These are phyloP conservation scores for Halophytophthora polymorphica DNA, from an alignment of 352 stramenopile genomes.

Conservation along the genomic window DNA sequence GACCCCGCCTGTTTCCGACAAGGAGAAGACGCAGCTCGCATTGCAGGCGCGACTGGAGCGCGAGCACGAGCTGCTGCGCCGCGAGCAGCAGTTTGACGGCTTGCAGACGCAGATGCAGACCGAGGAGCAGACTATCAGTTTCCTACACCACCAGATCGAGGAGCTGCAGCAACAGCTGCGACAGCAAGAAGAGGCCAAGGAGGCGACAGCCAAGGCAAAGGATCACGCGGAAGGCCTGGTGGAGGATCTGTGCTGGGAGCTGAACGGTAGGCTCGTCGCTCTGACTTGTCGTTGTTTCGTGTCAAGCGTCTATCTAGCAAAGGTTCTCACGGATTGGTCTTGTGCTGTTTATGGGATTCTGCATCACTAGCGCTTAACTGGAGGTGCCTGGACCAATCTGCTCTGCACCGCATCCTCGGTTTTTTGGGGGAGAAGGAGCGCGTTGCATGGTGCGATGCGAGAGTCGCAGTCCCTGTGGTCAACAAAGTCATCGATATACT, in stretches of 20 bases:
- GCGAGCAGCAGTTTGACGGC: conserved; percentile 33
- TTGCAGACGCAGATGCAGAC: conserved; percentile 45
- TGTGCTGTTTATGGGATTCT: neutral
- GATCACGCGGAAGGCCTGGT: conserved; percentile 44
- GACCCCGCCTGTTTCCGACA: conserved; percentile 32
- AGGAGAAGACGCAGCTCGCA: conserved; percentile 43
- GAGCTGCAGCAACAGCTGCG: conserved; percentile 40
- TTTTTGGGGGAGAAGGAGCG: conserved; percentile 30
- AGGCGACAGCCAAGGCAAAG: conserved; percentile 29
- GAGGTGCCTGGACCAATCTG: conserved; percentile 37
- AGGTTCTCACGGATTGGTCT: neutral
- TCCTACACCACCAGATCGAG: conserved; percentile 59
- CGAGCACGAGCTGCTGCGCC: conserved; percentile 33
- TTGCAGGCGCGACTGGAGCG: conserved; percentile 42
- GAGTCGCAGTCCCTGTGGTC: neutral
- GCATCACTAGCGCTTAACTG: conserved; percentile 35
- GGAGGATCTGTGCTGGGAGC: conserved; percentile 62
- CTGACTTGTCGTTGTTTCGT: neutral
- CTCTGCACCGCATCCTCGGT: conserved; percentile 26
- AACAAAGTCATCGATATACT: neutral
- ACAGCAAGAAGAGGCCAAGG: conserved; percentile 35
- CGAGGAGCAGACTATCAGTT: conserved; percentile 40
- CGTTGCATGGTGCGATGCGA: conserved; percentile 31
- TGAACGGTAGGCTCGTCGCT: conserved; percentile 38
- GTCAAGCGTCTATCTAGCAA: neutral